Percentiles rank a stretch among this genome's conserved stretches.
phyloP scores from a whole-genome alignment of 371 early-diverging fungal species.

The Choanephora cucurbitarum region DNA sequence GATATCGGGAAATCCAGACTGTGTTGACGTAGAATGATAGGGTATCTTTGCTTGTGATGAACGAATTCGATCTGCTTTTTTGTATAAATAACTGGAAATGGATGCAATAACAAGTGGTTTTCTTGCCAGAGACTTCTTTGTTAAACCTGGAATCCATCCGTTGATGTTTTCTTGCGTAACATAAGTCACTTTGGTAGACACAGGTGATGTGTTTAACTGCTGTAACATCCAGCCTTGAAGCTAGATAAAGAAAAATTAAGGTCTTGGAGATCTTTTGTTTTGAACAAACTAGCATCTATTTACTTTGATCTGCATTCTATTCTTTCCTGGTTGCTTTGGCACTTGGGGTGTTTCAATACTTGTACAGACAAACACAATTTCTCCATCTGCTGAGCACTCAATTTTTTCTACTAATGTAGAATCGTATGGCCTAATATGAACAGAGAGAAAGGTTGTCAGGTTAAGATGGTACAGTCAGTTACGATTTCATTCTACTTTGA shows the following conservation, averaged over 20 bases:
- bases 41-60: constrained; percentile 9
- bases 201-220: constrained; percentile 54
- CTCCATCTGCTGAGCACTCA: constrained; percentile 60
- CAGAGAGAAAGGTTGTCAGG: neutral
- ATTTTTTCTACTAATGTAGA: constrained; percentile 65
- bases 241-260: constrained; percentile 4
- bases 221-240: constrained; percentile 67
- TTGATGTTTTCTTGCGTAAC: constrained; percentile 46
- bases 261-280: neutral
- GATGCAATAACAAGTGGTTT: constrained; percentile 64
- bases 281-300: neutral
- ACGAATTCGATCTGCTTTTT: constrained; percentile 52
- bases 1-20: neutral
- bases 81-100: constrained; percentile 61
- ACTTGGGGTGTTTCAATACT: constrained; percentile 64
- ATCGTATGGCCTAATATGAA: constrained; percentile 53
- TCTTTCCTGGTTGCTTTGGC: constrained; percentile 57
- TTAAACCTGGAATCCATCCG: constrained; percentile 68
- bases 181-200: constrained; percentile 64
- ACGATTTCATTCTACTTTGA: constrained; percentile 33
- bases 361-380: constrained; percentile 65
- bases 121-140: constrained; percentile 64
- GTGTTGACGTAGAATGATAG: neutral
- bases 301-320: constrained; percentile 59
- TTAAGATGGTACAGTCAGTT: neutral